Evolutionary conservation across 2,329 filamentous ascomycete species (phyloP).

Genomic region (Exophiala calicioides): DNA sequence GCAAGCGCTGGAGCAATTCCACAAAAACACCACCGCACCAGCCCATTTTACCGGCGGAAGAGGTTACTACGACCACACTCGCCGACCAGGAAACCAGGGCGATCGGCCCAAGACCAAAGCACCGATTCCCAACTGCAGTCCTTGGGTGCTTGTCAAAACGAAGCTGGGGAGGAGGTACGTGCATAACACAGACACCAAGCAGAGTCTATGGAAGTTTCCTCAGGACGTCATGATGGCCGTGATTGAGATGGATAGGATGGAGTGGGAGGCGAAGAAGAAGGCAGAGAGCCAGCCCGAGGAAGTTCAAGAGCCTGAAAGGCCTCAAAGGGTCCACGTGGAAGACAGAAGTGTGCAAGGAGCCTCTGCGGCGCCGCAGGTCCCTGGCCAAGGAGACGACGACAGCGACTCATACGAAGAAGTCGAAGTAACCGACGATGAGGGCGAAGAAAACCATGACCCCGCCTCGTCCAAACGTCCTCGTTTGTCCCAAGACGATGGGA

Average conservation of each 20-base stretch:
- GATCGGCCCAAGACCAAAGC: constrained; percentile 74
- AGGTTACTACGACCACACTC: constrained; percentile 57
- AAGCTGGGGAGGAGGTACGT: constrained; percentile 87
- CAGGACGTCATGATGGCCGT: constrained; percentile 78
- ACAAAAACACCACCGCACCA: constrained; percentile 41
- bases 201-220: constrained; percentile 95
- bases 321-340: constrained; percentile 30
- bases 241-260: constrained; percentile 66
- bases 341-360: constrained; percentile 28
- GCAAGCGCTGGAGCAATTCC: constrained; percentile 29
- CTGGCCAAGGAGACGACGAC: constrained; percentile 45
- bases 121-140: constrained; percentile 74
- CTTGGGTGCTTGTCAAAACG: constrained; percentile 92
- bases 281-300: constrained; percentile 45
- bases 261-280: constrained; percentile 65
- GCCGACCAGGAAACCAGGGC: constrained; percentile 70
- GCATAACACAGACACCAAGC: constrained; percentile 80
- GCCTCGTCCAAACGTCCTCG: constrained; percentile 51
- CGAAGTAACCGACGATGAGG: constrained; percentile 66
- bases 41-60: constrained; percentile 52
- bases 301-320: constrained; percentile 7
- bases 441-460: constrained; percentile 47
- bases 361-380: constrained; percentile 23
- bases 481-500: constrained; percentile 52
- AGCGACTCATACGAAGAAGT: constrained; percentile 77